These are phyloP conservation scores for Aureobasidium zeae DNA, from an alignment of 2,329 filamentous ascomycete species.

Conservation along the genomic window DNA sequence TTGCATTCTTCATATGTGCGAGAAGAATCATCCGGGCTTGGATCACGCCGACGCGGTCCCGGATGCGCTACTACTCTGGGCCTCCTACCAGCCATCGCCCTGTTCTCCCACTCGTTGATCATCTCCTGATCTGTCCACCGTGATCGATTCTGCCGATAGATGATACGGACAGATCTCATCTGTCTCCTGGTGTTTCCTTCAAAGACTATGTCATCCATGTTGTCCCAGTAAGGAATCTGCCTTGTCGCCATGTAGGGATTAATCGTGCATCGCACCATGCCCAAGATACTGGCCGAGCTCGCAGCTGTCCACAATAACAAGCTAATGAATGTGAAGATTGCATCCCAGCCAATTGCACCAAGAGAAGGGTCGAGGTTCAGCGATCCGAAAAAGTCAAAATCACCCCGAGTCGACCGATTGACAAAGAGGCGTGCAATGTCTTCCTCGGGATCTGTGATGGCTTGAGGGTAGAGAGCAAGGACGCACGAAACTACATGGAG, in stretches of 20 bases:
- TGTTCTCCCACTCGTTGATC: too few species aligned
- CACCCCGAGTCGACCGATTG: too few species aligned
- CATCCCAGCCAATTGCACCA: constrained; percentile 47
- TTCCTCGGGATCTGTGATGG: not conserved
- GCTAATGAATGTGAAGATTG: constrained; percentile 45
- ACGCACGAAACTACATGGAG: too few species aligned
- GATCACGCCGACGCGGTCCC: not conserved
- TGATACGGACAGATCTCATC: too few species aligned
- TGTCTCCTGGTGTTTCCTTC: not conserved
- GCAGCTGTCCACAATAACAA: constrained; percentile 51
- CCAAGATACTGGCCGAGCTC: constrained; percentile 41
- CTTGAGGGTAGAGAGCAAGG: too few species aligned
- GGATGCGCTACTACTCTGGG: too few species aligned
- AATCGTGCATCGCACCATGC: constrained; percentile 29
- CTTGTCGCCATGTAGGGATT: not conserved
- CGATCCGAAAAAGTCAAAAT: not conserved
- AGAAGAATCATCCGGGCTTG: not conserved
- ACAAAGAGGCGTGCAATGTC: not conserved
- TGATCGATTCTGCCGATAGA: too few species aligned
- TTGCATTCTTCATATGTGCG: not conserved
- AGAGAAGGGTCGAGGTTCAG: constrained; percentile 45
- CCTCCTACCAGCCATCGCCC: too few species aligned
- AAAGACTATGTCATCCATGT: not conserved
- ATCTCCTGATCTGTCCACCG: too few species aligned
- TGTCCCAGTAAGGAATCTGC: not conserved